Percentiles rank a stretch among this genome's conserved stretches.
Conservation (phyloP, 768 basidiomycete species). For the Panaeolus cyanescens region DNA sequence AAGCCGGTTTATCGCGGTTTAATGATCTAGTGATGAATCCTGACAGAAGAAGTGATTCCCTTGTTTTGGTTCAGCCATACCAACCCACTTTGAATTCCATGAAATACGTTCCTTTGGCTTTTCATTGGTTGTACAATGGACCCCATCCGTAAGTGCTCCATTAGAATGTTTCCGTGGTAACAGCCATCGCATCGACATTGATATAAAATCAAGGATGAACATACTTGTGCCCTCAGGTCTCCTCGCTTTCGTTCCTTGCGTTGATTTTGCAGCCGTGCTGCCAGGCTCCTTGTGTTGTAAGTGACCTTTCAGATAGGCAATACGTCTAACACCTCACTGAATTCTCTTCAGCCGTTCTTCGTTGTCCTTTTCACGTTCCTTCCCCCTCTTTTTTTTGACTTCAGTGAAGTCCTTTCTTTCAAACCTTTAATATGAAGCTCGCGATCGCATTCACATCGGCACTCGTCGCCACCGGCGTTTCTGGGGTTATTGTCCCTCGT, state of each 20-base stretch:
- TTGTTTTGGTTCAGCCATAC: not conserved
- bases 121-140: not conserved
- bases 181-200: slow-evolving; percentile 3
- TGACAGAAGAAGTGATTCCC: not conserved
- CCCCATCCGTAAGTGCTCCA: not conserved
- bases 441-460: slow-evolving; percentile 39
- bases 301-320: not conserved
- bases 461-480: slow-evolving; percentile 38
- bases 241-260: slow-evolving; percentile 22
- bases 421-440: slow-evolving; percentile 51
- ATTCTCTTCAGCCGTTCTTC: not conserved
- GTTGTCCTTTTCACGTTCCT: slow-evolving; percentile 22
- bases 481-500: slow-evolving; percentile 29
- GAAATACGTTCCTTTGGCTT: not conserved
- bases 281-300: slow-evolving; percentile 24
- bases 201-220: slow-evolving; percentile 18
- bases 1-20: not conserved
- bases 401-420: slow-evolving; percentile 44
- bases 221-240: slow-evolving; percentile 22
- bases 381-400: slow-evolving; percentile 35
- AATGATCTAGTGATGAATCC: too few relatives aligned
- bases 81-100: not conserved
- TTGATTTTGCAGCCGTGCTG: slow-evolving; percentile 59
- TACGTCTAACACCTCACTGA: not conserved
- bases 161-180: slow-evolving; percentile 6